These are phyloP conservation scores for Colletotrichum sp. DNA, from an alignment of 2,329 filamentous ascomycete species.

Conservation along the genomic window DNA sequence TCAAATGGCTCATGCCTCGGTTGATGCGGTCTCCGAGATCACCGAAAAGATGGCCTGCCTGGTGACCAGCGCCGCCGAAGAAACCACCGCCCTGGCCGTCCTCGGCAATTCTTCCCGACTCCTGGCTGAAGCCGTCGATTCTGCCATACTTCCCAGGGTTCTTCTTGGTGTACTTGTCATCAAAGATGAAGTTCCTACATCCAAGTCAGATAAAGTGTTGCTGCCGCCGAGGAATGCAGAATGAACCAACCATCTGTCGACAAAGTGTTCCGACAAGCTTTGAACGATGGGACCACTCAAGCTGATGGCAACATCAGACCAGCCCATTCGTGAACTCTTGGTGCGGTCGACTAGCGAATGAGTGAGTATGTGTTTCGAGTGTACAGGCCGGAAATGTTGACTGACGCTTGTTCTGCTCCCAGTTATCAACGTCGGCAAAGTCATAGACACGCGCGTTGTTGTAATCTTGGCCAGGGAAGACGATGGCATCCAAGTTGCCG, in stretches of 20 bases:
- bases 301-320: constrained; percentile 85
- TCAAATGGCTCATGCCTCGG: constrained; percentile 42
- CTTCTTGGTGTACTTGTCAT: constrained; percentile 73
- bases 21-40: constrained; percentile 49
- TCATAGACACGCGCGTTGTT: constrained; percentile 89
- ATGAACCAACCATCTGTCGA: constrained; percentile 71
- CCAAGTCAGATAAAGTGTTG: not conserved
- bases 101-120: constrained; percentile 9
- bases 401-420: constrained; percentile 80
- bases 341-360: constrained; percentile 68
- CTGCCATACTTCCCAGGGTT: constrained; percentile 56
- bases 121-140: constrained; percentile 22
- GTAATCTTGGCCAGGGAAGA: constrained; percentile 92
- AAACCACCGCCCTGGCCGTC: constrained; percentile 21
- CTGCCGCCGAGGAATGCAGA: not conserved
- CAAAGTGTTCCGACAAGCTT: constrained; percentile 79
- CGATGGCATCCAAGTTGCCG: constrained; percentile 72
- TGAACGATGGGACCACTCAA: constrained; percentile 76
- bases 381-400: not conserved
- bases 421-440: constrained; percentile 78
- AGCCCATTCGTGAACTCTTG: constrained; percentile 85
- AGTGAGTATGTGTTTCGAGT: not conserved
- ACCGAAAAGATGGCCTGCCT: constrained; percentile 41
- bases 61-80: constrained; percentile 22
- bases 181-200: constrained; percentile 81